A percentile compares a stretch with the other conserved stretches of the same genome.
phyloP scores from a whole-genome alignment of 2,329 filamentous ascomycete genomes.

The Colletotrichum higginsianum region DNA sequence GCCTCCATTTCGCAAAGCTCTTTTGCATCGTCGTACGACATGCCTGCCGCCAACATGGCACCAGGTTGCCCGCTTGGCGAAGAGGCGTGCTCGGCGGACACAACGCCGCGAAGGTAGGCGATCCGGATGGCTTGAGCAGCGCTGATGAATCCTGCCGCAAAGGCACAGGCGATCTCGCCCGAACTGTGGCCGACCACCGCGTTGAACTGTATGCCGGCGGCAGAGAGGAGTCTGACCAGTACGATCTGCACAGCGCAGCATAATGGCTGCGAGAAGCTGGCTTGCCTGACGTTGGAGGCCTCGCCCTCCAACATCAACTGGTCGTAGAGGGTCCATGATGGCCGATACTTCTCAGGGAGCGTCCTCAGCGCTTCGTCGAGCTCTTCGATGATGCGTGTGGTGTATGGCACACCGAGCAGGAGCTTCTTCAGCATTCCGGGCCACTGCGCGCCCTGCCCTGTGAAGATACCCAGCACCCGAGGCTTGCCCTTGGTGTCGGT shows the following conservation, averaged over 20 bases:
- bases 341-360: conserved; percentile 45
- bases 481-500: conserved; percentile 4
- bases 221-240: conserved; percentile 47
- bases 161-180: conserved; percentile 66
- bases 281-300: conserved; percentile 41
- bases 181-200: conserved; percentile 64
- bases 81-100: conserved; percentile 5
- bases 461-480: conserved; percentile 47
- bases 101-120: conserved; percentile 61
- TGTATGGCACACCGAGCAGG: not conserved
- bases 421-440: conserved; percentile 42
- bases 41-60: conserved; percentile 47
- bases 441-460: conserved; percentile 53
- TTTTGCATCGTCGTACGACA: conserved; percentile 41
- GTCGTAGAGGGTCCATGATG: conserved; percentile 47
- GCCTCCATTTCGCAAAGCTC: conserved; percentile 27
- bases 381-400: conserved; percentile 33
- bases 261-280: conserved; percentile 50
- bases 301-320: conserved; percentile 42
- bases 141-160: conserved; percentile 60
- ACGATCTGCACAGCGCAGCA: conserved; percentile 51
- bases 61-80: conserved; percentile 37
- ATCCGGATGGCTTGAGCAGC: conserved; percentile 59
- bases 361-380: conserved; percentile 44
- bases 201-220: conserved; percentile 52